These are phyloP conservation scores for Pseudogymnoascus sp. DNA, from an alignment of 2,329 filamentous ascomycete genomes.

Conservation along the genomic window DNA sequence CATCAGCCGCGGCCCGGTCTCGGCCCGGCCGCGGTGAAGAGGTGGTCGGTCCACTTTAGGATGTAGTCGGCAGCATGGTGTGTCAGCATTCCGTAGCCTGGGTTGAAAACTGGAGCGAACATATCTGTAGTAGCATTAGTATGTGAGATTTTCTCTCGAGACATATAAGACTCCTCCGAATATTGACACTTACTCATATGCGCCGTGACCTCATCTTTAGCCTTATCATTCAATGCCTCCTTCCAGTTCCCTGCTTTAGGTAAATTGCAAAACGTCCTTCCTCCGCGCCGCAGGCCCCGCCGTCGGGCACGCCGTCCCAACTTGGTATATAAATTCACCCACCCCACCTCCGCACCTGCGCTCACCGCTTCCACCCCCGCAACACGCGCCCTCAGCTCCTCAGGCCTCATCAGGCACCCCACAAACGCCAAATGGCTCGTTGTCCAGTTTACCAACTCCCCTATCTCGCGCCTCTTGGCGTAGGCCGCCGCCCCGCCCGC, in stretches of 20 bases:
- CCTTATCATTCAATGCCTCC: slow-evolving; percentile 70
- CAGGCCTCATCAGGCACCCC: slow-evolving; percentile 75
- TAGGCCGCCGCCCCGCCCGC: slow-evolving; percentile 82
- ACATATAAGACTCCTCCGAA: not conserved
- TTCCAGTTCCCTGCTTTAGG: slow-evolving; percentile 60
- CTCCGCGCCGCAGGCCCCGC: slow-evolving; percentile 48
- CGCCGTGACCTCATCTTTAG: slow-evolving; percentile 69
- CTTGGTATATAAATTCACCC: slow-evolving; percentile 80
- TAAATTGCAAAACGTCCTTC: slow-evolving; percentile 80
- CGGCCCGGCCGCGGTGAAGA: not conserved
- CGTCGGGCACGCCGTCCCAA: slow-evolving; percentile 68
- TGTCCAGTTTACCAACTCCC: slow-evolving; percentile 72
- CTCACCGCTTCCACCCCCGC: slow-evolving; percentile 59
- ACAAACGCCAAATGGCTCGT: slow-evolving; percentile 91
- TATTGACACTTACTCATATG: slow-evolving; percentile 57
- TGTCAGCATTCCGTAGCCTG: not conserved
- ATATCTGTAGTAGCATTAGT: not conserved
- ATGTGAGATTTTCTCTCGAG: not conserved
- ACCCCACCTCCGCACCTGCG: slow-evolving; percentile 63
- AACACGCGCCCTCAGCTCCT: slow-evolving; percentile 72
- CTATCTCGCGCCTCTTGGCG: slow-evolving; percentile 73
- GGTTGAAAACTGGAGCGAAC: not conserved
- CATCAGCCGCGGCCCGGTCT: not conserved
- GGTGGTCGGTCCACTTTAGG: not conserved
- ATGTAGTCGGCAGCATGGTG: not conserved